Conservation (phyloP, 2,329 filamentous ascomycete genomes). For the Botrytis porri region DNA sequence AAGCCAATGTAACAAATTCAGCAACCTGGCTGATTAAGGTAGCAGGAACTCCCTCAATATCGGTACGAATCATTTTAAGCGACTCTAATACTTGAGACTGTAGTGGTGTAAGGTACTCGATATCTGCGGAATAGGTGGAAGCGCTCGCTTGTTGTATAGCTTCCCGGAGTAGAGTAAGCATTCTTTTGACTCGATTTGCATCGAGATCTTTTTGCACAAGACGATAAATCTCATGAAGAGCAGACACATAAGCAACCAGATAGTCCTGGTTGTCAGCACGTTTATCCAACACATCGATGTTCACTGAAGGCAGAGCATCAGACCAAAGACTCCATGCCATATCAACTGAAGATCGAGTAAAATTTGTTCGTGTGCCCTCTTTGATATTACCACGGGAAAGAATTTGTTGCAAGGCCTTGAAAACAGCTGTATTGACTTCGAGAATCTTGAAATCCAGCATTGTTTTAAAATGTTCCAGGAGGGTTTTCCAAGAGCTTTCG, state of each 20-base stretch:
- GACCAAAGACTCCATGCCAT: conserved; percentile 70
- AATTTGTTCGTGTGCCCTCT: conserved; percentile 38
- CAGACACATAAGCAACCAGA: conserved; percentile 77
- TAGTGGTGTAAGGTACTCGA: conserved; percentile 69
- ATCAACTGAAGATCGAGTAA: conserved; percentile 49
- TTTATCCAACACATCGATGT: conserved; percentile 42
- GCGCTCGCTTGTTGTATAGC: conserved; percentile 69
- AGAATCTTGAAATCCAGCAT: conserved; percentile 61
- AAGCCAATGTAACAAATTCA: conserved; percentile 69
- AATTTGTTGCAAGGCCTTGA: conserved; percentile 63
- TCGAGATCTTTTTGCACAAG: conserved; percentile 65
- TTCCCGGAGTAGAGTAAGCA: conserved; percentile 67
- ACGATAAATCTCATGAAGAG: conserved; percentile 74
- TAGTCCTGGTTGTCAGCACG: conserved; percentile 72
- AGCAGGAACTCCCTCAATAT: conserved; percentile 61
- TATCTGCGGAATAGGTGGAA: conserved; percentile 66
- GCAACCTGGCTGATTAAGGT: conserved; percentile 68
- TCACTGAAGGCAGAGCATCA: conserved; percentile 56
- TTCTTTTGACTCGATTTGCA: conserved; percentile 59
- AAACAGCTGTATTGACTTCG: conserved; percentile 70
- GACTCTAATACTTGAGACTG: conserved; percentile 68
- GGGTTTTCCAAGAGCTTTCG: conserved; percentile 68
- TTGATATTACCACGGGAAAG: conserved; percentile 50
- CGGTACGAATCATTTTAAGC: conserved; percentile 64
- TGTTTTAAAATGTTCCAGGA: conserved; percentile 66